Evolutionary conservation across 2,329 filamentous ascomycete species (phyloP).

Genomic region (Diplodia scrobiculata): DNA sequence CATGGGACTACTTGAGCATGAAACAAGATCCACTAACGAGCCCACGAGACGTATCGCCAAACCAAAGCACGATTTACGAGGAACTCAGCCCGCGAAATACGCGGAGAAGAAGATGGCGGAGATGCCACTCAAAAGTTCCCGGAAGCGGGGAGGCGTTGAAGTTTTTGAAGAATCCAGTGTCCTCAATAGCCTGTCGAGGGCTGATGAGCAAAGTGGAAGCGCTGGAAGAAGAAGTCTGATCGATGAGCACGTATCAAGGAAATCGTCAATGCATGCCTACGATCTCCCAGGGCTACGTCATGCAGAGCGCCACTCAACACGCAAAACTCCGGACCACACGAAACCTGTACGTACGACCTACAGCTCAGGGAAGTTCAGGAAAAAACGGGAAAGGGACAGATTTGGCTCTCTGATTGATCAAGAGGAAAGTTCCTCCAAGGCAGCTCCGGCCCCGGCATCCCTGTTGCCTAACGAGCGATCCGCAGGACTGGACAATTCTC

Average conservation of each 20-base stretch:
- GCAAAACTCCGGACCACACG: not conserved
- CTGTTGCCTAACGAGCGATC: not conserved
- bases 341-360: not conserved
- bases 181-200: too few species aligned
- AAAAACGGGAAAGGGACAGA: not conserved
- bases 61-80: too few species aligned
- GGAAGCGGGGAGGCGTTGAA: too few species aligned
- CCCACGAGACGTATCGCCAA: not conserved
- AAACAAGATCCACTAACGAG: not conserved
- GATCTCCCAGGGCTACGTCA: not conserved
- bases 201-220: not conserved
- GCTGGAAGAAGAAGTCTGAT: not conserved
- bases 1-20: not conserved
- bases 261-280: not conserved
- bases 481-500: not conserved
- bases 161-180: too few species aligned
- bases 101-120: too few species aligned
- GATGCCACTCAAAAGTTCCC: too few species aligned
- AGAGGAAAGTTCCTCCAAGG: not conserved
- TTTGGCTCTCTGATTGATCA: slow-evolving; percentile 3
- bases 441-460: too few species aligned
- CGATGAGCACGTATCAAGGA: not conserved
- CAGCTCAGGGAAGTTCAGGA: not conserved
- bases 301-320: not conserved
- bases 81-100: too few species aligned